A percentile compares a stretch with the other conserved stretches of the same genome.
phyloP scores from a whole-genome alignment of 179 eudicot genomes.

The Beta lomatogona region DNA sequence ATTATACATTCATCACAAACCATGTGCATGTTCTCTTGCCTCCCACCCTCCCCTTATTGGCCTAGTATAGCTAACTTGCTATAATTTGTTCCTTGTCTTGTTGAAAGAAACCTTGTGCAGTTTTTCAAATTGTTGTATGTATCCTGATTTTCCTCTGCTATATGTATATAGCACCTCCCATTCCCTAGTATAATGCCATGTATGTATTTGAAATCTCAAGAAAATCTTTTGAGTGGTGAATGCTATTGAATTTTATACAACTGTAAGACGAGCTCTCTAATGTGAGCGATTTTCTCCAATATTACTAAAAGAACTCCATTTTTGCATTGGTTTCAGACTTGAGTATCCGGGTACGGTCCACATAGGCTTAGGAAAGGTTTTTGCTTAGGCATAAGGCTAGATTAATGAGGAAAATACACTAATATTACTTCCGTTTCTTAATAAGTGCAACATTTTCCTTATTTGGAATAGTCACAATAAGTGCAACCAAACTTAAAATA shows the following conservation, averaged over 20 bases:
- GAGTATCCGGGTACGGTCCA: too few relatives aligned
- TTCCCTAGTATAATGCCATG: neutral
- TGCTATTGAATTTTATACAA: neutral
- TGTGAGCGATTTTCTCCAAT: neutral
- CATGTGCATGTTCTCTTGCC: neutral
- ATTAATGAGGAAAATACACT: neutral
- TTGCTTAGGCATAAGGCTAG: too few relatives aligned
- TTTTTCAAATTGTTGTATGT: neutral
- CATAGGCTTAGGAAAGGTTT: too few relatives aligned
- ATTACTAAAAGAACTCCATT: too few relatives aligned
- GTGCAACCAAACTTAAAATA: too few relatives aligned
- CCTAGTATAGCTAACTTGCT: neutral
- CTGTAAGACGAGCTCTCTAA: neutral
- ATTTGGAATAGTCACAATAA: too few relatives aligned
- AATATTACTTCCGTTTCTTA: too few relatives aligned
- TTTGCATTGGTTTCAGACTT: too few relatives aligned
- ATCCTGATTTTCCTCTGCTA: neutral
- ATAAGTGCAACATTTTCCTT: too few relatives aligned
- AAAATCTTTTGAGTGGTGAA: constrained; percentile 13
- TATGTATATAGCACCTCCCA: constrained; percentile 14
- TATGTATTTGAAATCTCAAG: constrained; percentile 5
- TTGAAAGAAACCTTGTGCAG: neutral
- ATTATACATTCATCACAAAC: neutral
- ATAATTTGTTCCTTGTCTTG: neutral
- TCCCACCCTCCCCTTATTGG: neutral